Evolutionary conservation across 2,329 filamentous ascomycete species (phyloP).

Genomic region (Phaeosphaeriaceae sp.): DNA sequence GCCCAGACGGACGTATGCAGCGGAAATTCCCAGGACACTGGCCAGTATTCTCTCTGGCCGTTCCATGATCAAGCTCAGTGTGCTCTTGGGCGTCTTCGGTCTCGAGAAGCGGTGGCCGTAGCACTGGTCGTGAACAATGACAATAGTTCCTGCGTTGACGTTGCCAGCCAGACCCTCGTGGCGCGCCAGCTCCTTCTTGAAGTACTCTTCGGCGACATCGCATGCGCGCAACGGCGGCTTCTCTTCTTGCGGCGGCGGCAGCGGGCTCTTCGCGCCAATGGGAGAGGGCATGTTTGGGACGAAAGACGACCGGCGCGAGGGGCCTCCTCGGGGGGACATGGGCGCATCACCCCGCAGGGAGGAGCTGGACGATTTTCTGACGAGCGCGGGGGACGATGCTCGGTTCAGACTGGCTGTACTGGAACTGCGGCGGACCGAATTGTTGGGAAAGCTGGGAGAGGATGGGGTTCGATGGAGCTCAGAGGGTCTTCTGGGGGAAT

Average conservation of each 20-base stretch:
- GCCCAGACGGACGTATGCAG: slow-evolving; percentile 90
- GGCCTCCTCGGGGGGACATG: slow-evolving; percentile 44
- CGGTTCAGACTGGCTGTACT: slow-evolving; percentile 51
- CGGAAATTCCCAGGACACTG: slow-evolving; percentile 78
- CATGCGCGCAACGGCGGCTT: slow-evolving; percentile 58
- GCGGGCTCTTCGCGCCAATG: slow-evolving; percentile 50
- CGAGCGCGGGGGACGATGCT: slow-evolving; percentile 50
- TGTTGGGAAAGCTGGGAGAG: slow-evolving; percentile 36
- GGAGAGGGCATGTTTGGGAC: slow-evolving; percentile 49
- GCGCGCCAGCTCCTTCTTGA: slow-evolving; percentile 70
- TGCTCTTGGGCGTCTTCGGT: slow-evolving; percentile 74
- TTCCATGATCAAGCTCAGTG: slow-evolving; percentile 85
- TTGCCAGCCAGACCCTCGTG: slow-evolving; percentile 59
- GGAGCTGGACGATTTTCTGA: slow-evolving; percentile 52
- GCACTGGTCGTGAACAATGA: slow-evolving; percentile 90
- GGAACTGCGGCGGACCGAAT: slow-evolving; percentile 51
- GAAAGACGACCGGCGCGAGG: slow-evolving; percentile 54
- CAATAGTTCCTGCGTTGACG: slow-evolving; percentile 68
- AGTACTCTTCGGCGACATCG: slow-evolving; percentile 71
- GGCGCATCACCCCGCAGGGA: slow-evolving; percentile 51
- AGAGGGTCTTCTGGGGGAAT: slow-evolving; percentile 30
- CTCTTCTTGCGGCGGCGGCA: slow-evolving; percentile 47
- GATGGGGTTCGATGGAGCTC: slow-evolving; percentile 32
- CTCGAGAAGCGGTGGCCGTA: slow-evolving; percentile 93
- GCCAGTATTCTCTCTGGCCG: slow-evolving; percentile 90